Conservation (phyloP, 1,139 yeast species). For the Saccharomyces hybrid region DNA sequence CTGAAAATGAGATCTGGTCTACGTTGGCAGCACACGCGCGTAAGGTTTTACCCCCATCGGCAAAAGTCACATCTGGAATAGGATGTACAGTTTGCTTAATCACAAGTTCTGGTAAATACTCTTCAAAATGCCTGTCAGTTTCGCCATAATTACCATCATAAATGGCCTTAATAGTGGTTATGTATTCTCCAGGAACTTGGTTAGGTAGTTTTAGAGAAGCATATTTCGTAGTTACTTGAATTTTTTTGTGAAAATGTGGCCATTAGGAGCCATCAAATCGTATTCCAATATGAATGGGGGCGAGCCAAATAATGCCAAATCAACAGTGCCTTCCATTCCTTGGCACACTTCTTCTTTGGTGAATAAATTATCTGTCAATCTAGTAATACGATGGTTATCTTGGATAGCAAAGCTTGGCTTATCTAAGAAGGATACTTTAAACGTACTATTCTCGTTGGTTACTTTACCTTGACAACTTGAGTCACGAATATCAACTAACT, state of each 20-base stretch:
- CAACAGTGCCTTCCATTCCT: conserved; percentile 43
- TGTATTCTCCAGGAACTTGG: conserved; percentile 48
- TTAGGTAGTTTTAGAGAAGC: conserved; percentile 41
- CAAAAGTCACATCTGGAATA: conserved; percentile 53
- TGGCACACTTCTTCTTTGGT: conserved; percentile 41
- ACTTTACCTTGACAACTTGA: conserved; percentile 64
- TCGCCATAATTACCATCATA: conserved; percentile 61
- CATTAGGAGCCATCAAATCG: conserved; percentile 55
- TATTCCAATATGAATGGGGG: conserved; percentile 72
- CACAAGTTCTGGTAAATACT: conserved; percentile 34
- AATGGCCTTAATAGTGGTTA: conserved; percentile 53
- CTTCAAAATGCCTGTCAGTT: conserved; percentile 33
- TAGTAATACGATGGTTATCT: conserved; percentile 29
- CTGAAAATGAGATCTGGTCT: conserved; percentile 32
- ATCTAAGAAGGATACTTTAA: conserved; percentile 45
- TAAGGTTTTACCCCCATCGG: conserved; percentile 39
- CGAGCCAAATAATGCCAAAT: conserved; percentile 48
- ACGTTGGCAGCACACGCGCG: conserved; percentile 55
- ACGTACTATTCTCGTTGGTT: conserved; percentile 28
- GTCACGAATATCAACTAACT: conserved; percentile 51
- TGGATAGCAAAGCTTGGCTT: conserved; percentile 47
- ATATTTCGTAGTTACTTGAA: conserved; percentile 46
- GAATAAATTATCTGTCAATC: conserved; percentile 19
- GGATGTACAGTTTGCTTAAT: conserved; percentile 55
- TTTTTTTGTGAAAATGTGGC: conserved; percentile 32